A percentile compares a stretch with the other conserved stretches of the same genome.
Evolutionary conservation across 1,284 basidiomycete genomes (phyloP).

Genomic region (Leccinum subspadiceum): DNA sequence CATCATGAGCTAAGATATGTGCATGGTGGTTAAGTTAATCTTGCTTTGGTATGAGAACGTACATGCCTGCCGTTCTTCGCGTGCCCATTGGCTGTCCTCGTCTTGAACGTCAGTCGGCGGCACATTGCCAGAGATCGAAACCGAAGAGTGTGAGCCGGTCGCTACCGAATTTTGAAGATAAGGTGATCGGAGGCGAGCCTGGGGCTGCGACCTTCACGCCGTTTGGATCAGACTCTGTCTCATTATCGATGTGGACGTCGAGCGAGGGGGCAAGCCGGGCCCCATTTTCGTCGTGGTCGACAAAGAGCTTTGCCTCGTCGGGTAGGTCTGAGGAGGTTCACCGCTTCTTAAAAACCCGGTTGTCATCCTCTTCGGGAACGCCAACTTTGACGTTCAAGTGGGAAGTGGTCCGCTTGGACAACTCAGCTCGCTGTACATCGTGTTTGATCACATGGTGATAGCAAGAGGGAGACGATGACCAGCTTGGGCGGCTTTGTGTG

Average conservation of each 20-base stretch:
- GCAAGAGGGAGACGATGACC: slow-evolving; percentile 10
- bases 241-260: too few species aligned
- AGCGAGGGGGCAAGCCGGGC: too few species aligned
- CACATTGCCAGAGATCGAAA: slow-evolving; percentile 6
- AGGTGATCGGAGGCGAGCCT: slow-evolving; percentile 16
- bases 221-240: too few species aligned
- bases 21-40: neutral
- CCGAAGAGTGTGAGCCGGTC: slow-evolving; percentile 17
- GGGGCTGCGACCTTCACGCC: neutral
- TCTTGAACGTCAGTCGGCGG: slow-evolving; percentile 44
- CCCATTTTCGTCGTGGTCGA: too few species aligned
- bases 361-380: too few species aligned
- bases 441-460: slow-evolving; percentile 23
- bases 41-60: neutral
- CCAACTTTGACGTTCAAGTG: too few species aligned
- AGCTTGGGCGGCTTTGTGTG: neutral
- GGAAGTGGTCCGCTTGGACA: slow-evolving; percentile 20
- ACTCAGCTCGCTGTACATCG: slow-evolving; percentile 29
- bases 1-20: slow-evolving; percentile 66
- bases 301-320: too few species aligned
- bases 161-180: slow-evolving; percentile 13
- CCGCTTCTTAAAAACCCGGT: too few species aligned
- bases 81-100: slow-evolving; percentile 74
- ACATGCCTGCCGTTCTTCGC: slow-evolving; percentile 77
- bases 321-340: too few species aligned